Percentiles rank a stretch among this genome's conserved stretches.
Conservation (phyloP, 2,329 filamentous ascomycete species). For the Ilyonectria sp. region DNA sequence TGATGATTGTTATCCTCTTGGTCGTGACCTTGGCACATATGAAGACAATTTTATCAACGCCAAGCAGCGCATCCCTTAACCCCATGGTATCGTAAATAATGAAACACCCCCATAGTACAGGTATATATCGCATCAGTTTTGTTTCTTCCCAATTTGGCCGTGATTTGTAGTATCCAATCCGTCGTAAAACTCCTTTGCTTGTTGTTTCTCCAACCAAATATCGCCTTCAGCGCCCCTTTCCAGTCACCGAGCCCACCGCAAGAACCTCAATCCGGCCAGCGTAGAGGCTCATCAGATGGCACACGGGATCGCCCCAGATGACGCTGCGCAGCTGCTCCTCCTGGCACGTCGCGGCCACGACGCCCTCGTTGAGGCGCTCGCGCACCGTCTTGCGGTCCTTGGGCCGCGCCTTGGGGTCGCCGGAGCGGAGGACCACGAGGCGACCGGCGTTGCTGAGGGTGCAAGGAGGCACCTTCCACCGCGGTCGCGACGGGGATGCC, state of each 20-base stretch:
- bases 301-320: constrained; percentile 86
- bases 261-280: constrained; percentile 79
- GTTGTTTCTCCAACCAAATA: too few relatives aligned
- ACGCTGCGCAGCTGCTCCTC: constrained; percentile 79
- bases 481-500: constrained; percentile 49
- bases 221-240: constrained; percentile 25
- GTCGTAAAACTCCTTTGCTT: not conserved
- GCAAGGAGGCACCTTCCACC: constrained; percentile 77
- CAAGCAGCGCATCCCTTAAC: constrained; percentile 3
- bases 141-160: not conserved
- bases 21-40: not conserved
- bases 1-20: not conserved
- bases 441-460: constrained; percentile 80
- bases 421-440: constrained; percentile 76
- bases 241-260: constrained; percentile 70
- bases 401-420: constrained; percentile 54
- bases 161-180: not conserved
- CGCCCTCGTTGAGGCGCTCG: constrained; percentile 69
- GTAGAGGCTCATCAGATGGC: constrained; percentile 87
- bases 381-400: constrained; percentile 64
- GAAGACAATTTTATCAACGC: not conserved
- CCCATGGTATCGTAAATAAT: constrained; percentile 31
- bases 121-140: not conserved
- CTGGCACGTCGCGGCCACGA: constrained; percentile 77
- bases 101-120: not conserved